Evolutionary conservation across 1,284 basidiomycete species (phyloP).

Genomic region (Melampsora medusae): DNA sequence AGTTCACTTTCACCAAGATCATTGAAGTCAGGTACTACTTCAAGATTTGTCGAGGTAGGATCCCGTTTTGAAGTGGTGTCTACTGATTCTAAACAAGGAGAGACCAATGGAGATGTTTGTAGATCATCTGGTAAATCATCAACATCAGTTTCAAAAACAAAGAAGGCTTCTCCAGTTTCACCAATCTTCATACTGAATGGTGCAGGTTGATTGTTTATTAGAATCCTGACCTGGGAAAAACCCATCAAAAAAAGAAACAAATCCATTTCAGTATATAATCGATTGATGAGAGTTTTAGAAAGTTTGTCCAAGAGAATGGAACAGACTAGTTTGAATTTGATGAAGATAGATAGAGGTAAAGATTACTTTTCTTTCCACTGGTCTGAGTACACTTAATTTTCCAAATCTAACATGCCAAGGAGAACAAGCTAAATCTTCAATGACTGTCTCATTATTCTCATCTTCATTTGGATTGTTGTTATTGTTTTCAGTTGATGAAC

Average conservation of each 20-base stretch:
- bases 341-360: background rate
- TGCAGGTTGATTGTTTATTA: constrained; percentile 68
- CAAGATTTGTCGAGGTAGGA: constrained; percentile 10
- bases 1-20: constrained; percentile 35
- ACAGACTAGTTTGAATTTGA: background rate
- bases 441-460: background rate
- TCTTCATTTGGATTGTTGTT: constrained; percentile 52
- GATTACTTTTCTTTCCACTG: constrained; percentile 83
- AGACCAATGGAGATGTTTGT: constrained; percentile 74
- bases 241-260: background rate
- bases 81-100: constrained; percentile 49
- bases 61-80: constrained; percentile 25
- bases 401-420: constrained; percentile 98
- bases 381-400: constrained; percentile 91
- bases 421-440: constrained; percentile 73
- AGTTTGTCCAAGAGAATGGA: background rate
- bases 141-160: constrained; percentile 88
- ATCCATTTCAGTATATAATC: no score
- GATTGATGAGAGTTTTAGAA: background rate
- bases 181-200: constrained; percentile 99
- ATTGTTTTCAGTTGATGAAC: constrained; percentile 54
- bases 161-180: constrained; percentile 97
- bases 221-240: constrained; percentile 23
- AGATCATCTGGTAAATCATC: constrained; percentile 88
- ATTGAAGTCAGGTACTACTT: constrained; percentile 37